phyloP scores from a whole-genome alignment of 768 basidiomycete genomes.

The Mycena chlorophos region DNA sequence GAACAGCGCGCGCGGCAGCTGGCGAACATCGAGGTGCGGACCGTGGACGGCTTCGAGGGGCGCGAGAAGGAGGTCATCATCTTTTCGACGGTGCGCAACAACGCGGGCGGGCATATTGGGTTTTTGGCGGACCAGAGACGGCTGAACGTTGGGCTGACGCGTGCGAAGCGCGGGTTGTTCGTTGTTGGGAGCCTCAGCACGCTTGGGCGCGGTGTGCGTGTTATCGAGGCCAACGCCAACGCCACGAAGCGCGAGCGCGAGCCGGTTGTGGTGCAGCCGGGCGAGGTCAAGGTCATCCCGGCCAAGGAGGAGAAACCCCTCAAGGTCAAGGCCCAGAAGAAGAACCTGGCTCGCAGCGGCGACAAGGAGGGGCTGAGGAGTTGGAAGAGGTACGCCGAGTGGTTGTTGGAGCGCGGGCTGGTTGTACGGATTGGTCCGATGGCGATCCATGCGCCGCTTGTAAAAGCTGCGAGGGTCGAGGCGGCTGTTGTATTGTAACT shows the following conservation, averaged over 20 bases:
- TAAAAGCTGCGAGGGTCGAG: neutral
- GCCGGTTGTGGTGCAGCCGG: conserved; percentile 12
- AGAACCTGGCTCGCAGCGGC: conserved; percentile 18
- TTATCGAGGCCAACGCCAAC: conserved; percentile 16
- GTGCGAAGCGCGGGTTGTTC: conserved; percentile 84
- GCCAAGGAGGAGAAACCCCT: conserved; percentile 17
- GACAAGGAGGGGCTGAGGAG: conserved; percentile 49
- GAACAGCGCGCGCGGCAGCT: conserved; percentile 65
- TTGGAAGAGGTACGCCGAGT: conserved; percentile 65
- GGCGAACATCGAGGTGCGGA: conserved; percentile 77
- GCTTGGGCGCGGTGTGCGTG: conserved; percentile 49
- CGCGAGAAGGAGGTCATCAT: conserved; percentile 91
- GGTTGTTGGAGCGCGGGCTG: conserved; percentile 49
- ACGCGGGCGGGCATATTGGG: conserved; percentile 74
- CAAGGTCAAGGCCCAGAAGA: conserved; percentile 16
- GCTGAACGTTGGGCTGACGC: conserved; percentile 88
- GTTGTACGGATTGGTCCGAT: conserved; percentile 44
- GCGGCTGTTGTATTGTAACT: neutral
- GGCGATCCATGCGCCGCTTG: neutral
- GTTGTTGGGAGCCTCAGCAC: conserved; percentile 75
- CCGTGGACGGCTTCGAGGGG: conserved; percentile 94
- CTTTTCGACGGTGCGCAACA: conserved; percentile 89
- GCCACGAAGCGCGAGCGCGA: conserved; percentile 10
- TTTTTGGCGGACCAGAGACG: conserved; percentile 85
- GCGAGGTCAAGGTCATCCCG: conserved; percentile 15